Conservation (phyloP, 371 early-diverging fungal species). For the Zychaea mexicana region DNA sequence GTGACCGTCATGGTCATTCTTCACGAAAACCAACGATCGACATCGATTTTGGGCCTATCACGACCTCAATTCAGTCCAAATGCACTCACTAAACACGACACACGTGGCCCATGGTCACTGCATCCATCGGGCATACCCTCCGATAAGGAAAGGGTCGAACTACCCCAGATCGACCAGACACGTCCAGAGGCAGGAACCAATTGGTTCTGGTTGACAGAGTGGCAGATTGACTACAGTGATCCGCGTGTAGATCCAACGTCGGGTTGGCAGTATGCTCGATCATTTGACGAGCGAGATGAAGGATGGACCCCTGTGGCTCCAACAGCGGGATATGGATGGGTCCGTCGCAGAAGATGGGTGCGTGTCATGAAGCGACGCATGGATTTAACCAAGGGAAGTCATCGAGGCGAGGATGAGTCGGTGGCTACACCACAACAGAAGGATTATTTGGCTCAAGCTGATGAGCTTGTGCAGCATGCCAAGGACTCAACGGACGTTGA, state of each 20-base stretch:
- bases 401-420: slow-evolving; percentile 29
- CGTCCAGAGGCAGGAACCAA: slow-evolving; percentile 20
- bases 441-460: slow-evolving; percentile 50
- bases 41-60: slow-evolving; percentile 49
- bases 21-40: slow-evolving; percentile 72
- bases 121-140: slow-evolving; percentile 55
- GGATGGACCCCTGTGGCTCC: slow-evolving; percentile 61
- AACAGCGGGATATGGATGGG: slow-evolving; percentile 61
- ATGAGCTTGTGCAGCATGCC: slow-evolving; percentile 35
- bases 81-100: slow-evolving; percentile 52
- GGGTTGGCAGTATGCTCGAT: slow-evolving; percentile 74
- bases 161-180: slow-evolving; percentile 37
- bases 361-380: slow-evolving; percentile 74
- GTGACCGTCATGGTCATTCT: slow-evolving; percentile 64
- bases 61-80: slow-evolving; percentile 56
- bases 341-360: slow-evolving; percentile 78
- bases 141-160: slow-evolving; percentile 52
- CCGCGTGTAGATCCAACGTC: slow-evolving; percentile 63
- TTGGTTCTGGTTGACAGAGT: slow-evolving; percentile 89
- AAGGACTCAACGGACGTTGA: not conserved
- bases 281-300: slow-evolving; percentile 53
- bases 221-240: slow-evolving; percentile 72
- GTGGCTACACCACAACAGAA: slow-evolving; percentile 35
- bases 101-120: slow-evolving; percentile 64
- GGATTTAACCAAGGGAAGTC: slow-evolving; percentile 46